Conservation (phyloP, 2,329 filamentous ascomycete species). For the Verruconis gallopava region DNA sequence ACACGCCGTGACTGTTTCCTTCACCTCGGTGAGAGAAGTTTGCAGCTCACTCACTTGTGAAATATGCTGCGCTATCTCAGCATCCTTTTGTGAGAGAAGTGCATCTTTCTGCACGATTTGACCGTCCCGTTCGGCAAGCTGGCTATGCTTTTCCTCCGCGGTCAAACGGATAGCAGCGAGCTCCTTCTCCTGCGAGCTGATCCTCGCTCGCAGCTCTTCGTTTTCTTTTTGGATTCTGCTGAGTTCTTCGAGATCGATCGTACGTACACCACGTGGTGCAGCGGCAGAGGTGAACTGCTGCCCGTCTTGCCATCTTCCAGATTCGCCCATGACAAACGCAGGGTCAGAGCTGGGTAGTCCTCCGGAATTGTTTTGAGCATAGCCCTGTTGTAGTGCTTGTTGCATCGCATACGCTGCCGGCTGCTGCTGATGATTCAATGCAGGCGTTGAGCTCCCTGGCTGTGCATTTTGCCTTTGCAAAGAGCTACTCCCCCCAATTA, state of each 20-base stretch:
- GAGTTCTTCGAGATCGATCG: neutral
- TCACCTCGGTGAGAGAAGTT: constrained; percentile 3
- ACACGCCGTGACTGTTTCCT: neutral
- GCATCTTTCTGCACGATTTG: constrained; percentile 5
- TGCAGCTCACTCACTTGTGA: neutral
- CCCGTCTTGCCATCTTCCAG: no score
- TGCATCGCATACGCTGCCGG: neutral
- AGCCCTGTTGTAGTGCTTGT: neutral
- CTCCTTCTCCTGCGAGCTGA: neutral
- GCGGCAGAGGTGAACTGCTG: no score
- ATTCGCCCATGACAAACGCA: no score
- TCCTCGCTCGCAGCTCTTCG: neutral
- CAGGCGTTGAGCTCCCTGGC: no score
- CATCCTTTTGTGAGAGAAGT: constrained; percentile 2
- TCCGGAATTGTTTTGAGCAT: neutral
- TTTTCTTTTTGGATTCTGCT: neutral
- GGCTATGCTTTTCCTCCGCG: neutral
- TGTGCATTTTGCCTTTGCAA: neutral
- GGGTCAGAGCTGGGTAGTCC: no score
- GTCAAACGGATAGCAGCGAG: neutral
- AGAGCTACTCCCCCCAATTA: constrained; percentile 2
- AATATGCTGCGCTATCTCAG: neutral
- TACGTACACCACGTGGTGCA: no score
- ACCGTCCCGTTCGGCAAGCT: constrained; percentile 4
- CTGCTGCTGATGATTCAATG: neutral